Conservation (phyloP, 2,329 filamentous ascomycete species). For the Epichloe brachyelytri region DNA sequence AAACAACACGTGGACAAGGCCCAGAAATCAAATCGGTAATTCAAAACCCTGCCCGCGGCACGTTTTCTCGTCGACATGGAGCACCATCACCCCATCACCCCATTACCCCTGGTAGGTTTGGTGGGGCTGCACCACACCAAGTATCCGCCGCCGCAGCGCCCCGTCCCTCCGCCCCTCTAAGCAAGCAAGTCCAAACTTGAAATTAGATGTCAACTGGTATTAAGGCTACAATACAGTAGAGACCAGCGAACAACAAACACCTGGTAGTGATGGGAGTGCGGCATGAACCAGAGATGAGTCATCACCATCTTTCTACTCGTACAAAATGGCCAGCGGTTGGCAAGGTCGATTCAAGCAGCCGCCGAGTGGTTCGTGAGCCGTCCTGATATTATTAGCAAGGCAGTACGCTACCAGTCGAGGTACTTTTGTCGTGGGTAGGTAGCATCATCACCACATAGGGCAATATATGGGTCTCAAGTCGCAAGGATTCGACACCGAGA, state of each 20-base stretch:
- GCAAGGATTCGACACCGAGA: neutral
- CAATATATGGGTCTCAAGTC: neutral
- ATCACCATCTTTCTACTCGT: neutral
- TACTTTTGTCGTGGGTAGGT: neutral
- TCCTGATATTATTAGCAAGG: neutral
- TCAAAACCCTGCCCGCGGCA: neutral
- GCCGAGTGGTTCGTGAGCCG: neutral
- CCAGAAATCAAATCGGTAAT: neutral
- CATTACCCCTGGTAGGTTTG: too few relatives aligned
- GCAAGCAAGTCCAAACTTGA: too few relatives aligned
- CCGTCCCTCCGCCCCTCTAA: too few relatives aligned
- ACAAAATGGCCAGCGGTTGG: neutral
- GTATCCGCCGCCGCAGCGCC: too few relatives aligned
- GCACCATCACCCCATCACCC: too few relatives aligned
- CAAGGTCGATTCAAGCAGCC: neutral
- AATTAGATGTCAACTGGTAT: too few relatives aligned
- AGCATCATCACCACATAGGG: neutral
- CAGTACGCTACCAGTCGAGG: neutral
- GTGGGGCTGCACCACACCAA: too few relatives aligned
- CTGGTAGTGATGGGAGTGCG: neutral
- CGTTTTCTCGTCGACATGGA: neutral
- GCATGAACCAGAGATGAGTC: neutral
- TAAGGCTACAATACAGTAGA: too few relatives aligned
- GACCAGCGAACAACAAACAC: too few relatives aligned
- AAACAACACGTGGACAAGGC: neutral